Evolutionary conservation across 2,329 filamentous ascomycete genomes (phyloP).

Genomic region (Trichoderma harzianum): DNA sequence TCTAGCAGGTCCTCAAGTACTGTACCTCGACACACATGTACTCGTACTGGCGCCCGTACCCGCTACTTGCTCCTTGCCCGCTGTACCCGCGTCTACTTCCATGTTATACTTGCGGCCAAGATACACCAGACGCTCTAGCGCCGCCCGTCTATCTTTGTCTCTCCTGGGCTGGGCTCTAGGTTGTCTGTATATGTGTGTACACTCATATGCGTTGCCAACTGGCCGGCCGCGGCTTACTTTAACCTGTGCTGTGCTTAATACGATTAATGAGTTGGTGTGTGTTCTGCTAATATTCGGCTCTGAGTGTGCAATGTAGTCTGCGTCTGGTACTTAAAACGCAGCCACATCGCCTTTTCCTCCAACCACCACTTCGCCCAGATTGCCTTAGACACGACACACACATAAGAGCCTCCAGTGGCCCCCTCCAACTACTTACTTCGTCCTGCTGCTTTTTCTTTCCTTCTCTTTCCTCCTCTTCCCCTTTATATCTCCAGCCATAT

Average conservation of each 20-base stretch:
- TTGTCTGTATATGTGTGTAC: background rate
- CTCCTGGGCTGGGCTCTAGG: background rate
- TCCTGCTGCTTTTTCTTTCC: background rate
- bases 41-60: background rate
- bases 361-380: background rate
- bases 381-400: background rate
- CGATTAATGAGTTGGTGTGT: background rate
- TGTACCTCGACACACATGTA: background rate
- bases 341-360: background rate
- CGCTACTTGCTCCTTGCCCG: background rate
- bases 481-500: background rate
- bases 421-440: background rate
- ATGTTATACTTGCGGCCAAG: background rate
- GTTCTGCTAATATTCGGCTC: background rate
- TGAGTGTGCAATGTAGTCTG: background rate
- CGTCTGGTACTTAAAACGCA: background rate
- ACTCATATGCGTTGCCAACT: background rate
- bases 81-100: background rate
- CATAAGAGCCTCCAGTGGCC: background rate
- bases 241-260: background rate
- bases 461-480: background rate
- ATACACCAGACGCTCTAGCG: background rate
- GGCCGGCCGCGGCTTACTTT: background rate
- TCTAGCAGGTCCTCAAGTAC: background rate
- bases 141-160: background rate